Base-by-base conservation (phyloP, 441 rosid species). In the Bruguiera hainesii region DNA sequence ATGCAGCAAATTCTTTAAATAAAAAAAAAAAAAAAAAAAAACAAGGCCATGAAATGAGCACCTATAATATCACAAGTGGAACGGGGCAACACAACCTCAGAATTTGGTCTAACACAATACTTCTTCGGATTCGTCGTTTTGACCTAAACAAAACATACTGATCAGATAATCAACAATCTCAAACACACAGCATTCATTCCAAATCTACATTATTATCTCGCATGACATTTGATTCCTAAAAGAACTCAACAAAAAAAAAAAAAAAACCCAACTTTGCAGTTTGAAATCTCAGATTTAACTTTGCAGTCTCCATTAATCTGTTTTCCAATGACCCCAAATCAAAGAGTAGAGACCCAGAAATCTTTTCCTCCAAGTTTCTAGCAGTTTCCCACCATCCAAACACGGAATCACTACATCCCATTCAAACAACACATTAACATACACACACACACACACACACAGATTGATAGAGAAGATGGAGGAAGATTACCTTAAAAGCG, bases 41-140 rank as follows among this genome's bases (percentile, higher is more conserved):
- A 23, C 23, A 23, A 23, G 23, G 16, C 1, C 58, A 23, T 23
- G 15, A 28, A 5, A 58, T 21, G 55, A 64, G 61, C 66, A 88
- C 96, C 96, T 68, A 75, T 79, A 49, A 89, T 67, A 69, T 89
- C 92, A 59, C 89, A 87, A 8, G 89, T 68, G 28, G 96, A 85
- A 20, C 85, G 85, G 64, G 96, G 96, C 81, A 76, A 77, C 60
- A 86, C 87, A 3, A 89, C 60, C 79, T 92, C 96, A 7, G 90
- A 79, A 70, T 87, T 89, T 2, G 96, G 96, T 11, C 92, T 90
- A 65, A 89, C 96, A 58, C 89, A 87, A 56, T 89, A 89, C 80
- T 87, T 89, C 76, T 87, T 87, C 0, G 96, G 96, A 75, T 89
- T 89, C 3, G 96, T 89, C 6, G 96, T 87, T 77, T 89, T 89